phyloP scores from a whole-genome alignment of 2,329 filamentous ascomycete species.

The Phyllosticta citribraziliensis region DNA sequence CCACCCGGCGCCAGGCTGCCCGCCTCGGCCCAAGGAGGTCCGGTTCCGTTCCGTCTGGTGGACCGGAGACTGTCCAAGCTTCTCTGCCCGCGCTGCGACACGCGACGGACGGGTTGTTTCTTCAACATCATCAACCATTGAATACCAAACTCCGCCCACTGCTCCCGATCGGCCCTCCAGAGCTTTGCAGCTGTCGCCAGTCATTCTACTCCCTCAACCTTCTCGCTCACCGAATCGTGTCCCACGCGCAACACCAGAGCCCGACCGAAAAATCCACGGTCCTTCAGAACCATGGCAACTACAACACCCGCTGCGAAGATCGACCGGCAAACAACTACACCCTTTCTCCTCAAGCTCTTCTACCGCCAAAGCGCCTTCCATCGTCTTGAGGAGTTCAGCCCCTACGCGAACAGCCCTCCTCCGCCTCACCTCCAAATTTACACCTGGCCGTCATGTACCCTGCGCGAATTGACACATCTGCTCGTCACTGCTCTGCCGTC shows the following conservation, averaged over 20 bases:
- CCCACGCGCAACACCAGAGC: neutral
- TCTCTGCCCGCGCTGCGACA: neutral
- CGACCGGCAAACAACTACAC: constrained; percentile 62
- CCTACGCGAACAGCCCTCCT: constrained; percentile 42
- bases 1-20: no score
- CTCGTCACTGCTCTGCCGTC: constrained; percentile 59
- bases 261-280: neutral
- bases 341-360: constrained; percentile 79
- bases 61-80: neutral
- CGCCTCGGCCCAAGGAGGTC: no score
- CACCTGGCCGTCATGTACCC: constrained; percentile 73
- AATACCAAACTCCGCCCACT: neutral
- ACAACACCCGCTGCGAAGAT: constrained; percentile 32
- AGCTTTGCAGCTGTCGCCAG: neutral
- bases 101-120: neutral
- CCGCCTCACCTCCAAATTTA: constrained; percentile 69
- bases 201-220: neutral
- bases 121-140: neutral
- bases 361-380: constrained; percentile 68
- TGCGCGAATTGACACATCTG: constrained; percentile 70
- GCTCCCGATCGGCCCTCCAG: neutral
- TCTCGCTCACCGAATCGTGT: neutral
- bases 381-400: constrained; percentile 58
- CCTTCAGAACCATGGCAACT: neutral
- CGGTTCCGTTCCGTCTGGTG: no score